Evolutionary conservation across 2,329 filamentous ascomycete species (phyloP), one percentile per base, ranked within the genome.

Genomic region (Ceratocystis cubensis): DNA sequence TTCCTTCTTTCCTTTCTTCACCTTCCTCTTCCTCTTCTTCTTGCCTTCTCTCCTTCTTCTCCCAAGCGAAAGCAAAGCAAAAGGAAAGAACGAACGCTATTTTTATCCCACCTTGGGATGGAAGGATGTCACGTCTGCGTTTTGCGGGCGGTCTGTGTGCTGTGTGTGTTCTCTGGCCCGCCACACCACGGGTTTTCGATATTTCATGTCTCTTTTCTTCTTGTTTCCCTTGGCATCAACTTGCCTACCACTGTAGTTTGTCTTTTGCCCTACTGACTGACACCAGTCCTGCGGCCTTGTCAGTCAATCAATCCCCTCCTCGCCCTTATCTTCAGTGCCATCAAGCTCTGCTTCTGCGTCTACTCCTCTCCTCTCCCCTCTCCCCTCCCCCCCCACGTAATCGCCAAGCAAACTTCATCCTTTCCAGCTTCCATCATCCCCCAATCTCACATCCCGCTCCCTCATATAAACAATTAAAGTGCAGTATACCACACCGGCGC

Each of bases 101-200:
- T 59, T 59, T 59, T 59, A 59, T 63, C 61, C 30, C 37, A 63
- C 48, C 41, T 48, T 48, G 61, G 61, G 61, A 63, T 63, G 61
- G 61, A 63, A 63, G 41, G 61, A 63, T 63, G 61, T 63, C 61
- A 50, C 61, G 61, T 33, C 61, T 63, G 61, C 41, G 44, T 63
- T 48, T 63, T 63, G 41, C 8, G 25, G 25, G 46, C 28, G 30
- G 41, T 25, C 44, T 20, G n/a, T 28, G 8, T 46, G 61, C 41
- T 28, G 22, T 7, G 13, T 57, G 30, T 33, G 30, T 33, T 33
- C 30, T 33, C 37, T 37, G 8, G 37, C 37, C 37, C 37, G 3
- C 37, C 37, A 37, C 37, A 13, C 33, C 33, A 37, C 33, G 33
- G 37, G 10, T 37, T 10, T 37, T 13, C 37, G 30, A 13, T 10